Evolutionary conservation across 306 rosid genomes (phyloP).

Genomic region (Heteromeles arbutifolia): DNA sequence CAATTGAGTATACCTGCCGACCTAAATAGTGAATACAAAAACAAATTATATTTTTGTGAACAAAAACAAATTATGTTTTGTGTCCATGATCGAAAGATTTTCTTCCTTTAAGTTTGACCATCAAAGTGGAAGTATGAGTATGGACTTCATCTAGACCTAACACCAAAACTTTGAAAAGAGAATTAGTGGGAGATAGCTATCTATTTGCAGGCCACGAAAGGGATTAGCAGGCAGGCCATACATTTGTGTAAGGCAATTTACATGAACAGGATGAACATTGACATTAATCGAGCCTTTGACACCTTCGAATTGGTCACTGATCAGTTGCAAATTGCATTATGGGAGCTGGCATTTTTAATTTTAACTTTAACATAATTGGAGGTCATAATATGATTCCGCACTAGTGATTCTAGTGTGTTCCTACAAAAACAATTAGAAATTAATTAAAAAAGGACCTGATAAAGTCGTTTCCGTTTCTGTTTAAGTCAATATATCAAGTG

Average conservation of each 20-base stretch:
- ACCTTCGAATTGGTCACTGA: not conserved
- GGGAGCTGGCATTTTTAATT: not conserved
- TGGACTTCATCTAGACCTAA: constrained; percentile 2
- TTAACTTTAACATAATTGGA: not conserved
- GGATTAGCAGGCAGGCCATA: not conserved
- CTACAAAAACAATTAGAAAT: not conserved
- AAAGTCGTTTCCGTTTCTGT: not conserved
- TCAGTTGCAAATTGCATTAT: not conserved
- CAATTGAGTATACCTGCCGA: not conserved
- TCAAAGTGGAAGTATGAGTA: constrained; percentile 1
- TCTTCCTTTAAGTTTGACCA: not conserved
- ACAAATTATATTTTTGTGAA: not conserved
- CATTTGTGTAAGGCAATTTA: not conserved
- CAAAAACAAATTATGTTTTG: not conserved
- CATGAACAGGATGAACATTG: not conserved
- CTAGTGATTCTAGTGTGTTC: constrained; percentile 24
- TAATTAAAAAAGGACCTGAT: not conserved
- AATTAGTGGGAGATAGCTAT: not conserved
- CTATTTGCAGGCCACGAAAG: not conserved
- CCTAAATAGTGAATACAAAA: not conserved
- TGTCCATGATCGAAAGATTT: not conserved
- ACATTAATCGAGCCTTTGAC: not conserved
- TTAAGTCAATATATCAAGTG: not conserved
- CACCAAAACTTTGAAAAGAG: not conserved
- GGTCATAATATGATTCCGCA: constrained; percentile 17